Conservation (phyloP, 2,329 filamentous ascomycete species). For the Cladosporium phlei region DNA sequence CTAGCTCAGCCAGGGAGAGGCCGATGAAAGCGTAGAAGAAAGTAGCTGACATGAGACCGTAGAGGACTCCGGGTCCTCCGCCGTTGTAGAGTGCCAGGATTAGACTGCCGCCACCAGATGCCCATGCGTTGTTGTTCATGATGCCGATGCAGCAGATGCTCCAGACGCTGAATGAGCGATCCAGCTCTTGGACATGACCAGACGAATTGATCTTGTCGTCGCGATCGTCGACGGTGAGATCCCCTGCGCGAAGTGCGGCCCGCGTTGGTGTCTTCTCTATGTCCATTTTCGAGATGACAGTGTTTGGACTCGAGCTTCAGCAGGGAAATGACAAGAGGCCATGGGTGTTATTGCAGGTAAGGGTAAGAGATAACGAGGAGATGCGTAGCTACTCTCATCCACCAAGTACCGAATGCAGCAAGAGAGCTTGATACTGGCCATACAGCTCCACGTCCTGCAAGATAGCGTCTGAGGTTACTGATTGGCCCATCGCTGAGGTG, state of each 20-base stretch:
- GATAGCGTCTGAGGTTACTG: slow-evolving; percentile 2
- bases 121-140: slow-evolving; percentile 32
- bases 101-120: slow-evolving; percentile 21
- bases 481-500: neutral
- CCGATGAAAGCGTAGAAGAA: slow-evolving; percentile 50
- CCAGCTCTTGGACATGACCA: slow-evolving; percentile 49
- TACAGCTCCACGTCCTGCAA: neutral
- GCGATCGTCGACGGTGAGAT: neutral
- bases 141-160: slow-evolving; percentile 44
- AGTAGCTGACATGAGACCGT: slow-evolving; percentile 45
- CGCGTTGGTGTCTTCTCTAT: neutral
- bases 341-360: too few species aligned
- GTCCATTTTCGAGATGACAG: neutral
- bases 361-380: neutral
- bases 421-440: neutral
- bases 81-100: slow-evolving; percentile 38
- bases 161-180: slow-evolving; percentile 46
- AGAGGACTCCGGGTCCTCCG: slow-evolving; percentile 43
- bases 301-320: too few species aligned
- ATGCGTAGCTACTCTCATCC: neutral
- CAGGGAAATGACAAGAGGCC: neutral
- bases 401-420: neutral
- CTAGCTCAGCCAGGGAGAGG: slow-evolving; percentile 48
- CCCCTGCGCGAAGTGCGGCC: neutral
- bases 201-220: slow-evolving; percentile 44